Conservation (phyloP, 352 stramenopile genomes). For the Pythium guiyangense region DNA sequence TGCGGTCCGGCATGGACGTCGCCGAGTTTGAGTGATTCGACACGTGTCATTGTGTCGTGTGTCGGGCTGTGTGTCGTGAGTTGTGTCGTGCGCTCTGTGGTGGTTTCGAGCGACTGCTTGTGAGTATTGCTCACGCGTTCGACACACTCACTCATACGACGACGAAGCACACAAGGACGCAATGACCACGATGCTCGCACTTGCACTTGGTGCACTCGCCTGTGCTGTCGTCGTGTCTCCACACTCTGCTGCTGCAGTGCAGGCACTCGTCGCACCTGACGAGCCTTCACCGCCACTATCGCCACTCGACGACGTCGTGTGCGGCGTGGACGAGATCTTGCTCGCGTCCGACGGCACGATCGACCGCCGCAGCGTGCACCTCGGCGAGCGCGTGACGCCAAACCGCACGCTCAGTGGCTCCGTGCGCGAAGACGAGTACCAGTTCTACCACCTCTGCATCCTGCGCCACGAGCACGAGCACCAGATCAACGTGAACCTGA, state of each 20-base stretch:
- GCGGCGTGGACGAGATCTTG: conserved; percentile 64
- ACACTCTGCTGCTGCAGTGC: conserved; percentile 1
- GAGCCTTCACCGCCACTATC: too few species aligned
- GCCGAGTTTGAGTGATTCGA: conserved; percentile 16
- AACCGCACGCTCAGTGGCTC: too few species aligned
- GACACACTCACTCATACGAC: too few species aligned
- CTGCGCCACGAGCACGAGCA: too few species aligned
- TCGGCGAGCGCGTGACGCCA: conserved; percentile 46
- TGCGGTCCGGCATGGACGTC: conserved; percentile 23
- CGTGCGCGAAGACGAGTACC: too few species aligned
- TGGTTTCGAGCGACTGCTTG: too few species aligned
- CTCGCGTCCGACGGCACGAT: conserved; percentile 65
- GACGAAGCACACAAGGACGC: too few species aligned
- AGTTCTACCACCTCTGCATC: too few species aligned
- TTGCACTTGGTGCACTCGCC: background rate
- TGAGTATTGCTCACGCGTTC: too few species aligned
- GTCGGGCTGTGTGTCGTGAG: too few species aligned
- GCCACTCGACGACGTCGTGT: conserved; percentile 7
- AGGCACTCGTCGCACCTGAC: background rate
- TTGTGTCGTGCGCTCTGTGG: too few species aligned
- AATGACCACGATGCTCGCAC: conserved; percentile 4
- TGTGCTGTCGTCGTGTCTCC: conserved; percentile 6
- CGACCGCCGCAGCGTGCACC: conserved; percentile 31
- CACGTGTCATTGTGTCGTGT: background rate
- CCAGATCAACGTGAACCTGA: too few species aligned